These are phyloP conservation scores for Linum usitatissimum DNA, from an alignment of 345 rosid genomes.

Conservation along the genomic window DNA sequence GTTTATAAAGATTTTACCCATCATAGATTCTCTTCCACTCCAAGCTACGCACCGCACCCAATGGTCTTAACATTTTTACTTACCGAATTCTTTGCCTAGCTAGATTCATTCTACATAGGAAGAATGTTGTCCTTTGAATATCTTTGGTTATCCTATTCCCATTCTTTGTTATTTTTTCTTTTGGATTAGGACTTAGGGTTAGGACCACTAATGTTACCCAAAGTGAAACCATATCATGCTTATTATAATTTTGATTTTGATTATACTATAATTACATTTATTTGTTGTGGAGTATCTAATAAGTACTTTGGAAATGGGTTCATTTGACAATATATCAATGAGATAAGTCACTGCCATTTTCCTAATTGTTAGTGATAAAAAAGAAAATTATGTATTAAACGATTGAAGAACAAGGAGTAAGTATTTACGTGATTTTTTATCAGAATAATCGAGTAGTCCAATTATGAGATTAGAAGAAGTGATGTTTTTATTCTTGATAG, in stretches of 20 bases:
- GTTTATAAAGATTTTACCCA: background rate
- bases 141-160: background rate
- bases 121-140: background rate
- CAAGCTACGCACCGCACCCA: conserved; percentile 1
- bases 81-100: background rate
- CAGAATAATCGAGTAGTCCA: too few relatives aligned
- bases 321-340: too few relatives aligned
- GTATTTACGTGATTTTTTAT: too few relatives aligned
- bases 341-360: background rate
- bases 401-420: too few relatives aligned
- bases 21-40: conserved; percentile 10
- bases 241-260: too few relatives aligned
- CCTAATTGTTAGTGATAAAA: too few relatives aligned
- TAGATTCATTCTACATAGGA: background rate
- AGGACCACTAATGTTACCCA: conserved; percentile 25
- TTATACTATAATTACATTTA: too few relatives aligned
- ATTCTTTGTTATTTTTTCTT: background rate
- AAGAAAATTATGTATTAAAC: too few relatives aligned
- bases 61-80: background rate
- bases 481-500: too few relatives aligned
- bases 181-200: background rate
- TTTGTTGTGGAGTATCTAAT: background rate
- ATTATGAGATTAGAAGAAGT: too few relatives aligned
- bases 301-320: background rate
- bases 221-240: conserved; percentile 17